Conservation (phyloP, 108 stramenopile genomes). For the Nannochloropsis granulata region DNA sequence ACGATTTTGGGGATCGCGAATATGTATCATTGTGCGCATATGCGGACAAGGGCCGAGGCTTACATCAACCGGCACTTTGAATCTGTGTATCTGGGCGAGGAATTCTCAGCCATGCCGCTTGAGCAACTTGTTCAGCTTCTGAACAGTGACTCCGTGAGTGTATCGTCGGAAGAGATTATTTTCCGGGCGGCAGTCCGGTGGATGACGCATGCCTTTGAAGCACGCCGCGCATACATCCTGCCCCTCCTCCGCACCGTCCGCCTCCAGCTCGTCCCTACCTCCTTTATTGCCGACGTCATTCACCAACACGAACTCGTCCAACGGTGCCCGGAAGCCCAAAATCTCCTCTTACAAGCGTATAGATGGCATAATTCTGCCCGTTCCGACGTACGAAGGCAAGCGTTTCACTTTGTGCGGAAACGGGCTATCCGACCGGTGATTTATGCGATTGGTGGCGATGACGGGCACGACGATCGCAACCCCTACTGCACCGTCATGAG, state of each 20-base stretch:
- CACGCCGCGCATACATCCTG: neutral
- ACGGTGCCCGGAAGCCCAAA: neutral
- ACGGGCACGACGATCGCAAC: slow-evolving; percentile 7
- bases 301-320: neutral
- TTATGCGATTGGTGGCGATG: neutral
- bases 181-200: neutral
- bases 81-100: neutral
- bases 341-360: neutral
- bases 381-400: neutral
- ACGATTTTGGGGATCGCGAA: neutral
- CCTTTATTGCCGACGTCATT: neutral
- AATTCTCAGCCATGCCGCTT: neutral
- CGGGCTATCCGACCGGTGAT: neutral
- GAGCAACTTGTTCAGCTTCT: neutral
- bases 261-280: neutral
- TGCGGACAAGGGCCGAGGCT: neutral
- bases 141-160: neutral
- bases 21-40: neutral
- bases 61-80: neutral
- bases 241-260: neutral
- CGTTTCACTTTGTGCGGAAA: neutral
- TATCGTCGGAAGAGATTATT: neutral
- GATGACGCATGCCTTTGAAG: neutral
- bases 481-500: neutral
- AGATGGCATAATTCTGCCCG: neutral